phyloP scores from a whole-genome alignment of 2,329 filamentous ascomycete species.

The Lachnellula willkommii region DNA sequence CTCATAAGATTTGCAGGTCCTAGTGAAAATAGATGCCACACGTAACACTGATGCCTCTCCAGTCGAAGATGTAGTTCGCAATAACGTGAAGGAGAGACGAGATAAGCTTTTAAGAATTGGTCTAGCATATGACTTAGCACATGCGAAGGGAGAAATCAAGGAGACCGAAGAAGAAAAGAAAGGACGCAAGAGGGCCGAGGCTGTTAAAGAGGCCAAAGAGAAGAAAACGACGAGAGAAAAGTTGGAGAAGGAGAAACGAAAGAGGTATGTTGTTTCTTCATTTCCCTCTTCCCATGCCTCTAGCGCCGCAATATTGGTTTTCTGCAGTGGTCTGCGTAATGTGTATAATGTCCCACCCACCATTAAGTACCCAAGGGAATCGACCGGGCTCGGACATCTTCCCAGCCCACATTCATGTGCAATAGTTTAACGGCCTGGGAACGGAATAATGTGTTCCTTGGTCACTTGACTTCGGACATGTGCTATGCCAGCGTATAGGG shows the following conservation, averaged over 20 bases:
- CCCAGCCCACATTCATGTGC: too few relatives aligned
- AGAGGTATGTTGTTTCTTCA: not conserved
- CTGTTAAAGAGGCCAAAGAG: constrained; percentile 35
- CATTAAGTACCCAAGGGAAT: too few relatives aligned
- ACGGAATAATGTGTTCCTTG: too few relatives aligned
- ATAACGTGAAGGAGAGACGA: constrained; percentile 31
- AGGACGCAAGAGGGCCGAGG: constrained; percentile 41
- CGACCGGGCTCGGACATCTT: too few relatives aligned
- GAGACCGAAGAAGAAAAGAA: constrained; percentile 44
- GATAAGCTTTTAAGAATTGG: constrained; percentile 57
- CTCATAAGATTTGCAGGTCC: constrained; percentile 13
- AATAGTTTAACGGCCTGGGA: too few relatives aligned
- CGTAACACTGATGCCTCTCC: constrained; percentile 39
- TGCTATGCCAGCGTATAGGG: too few relatives aligned
- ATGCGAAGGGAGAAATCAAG: constrained; percentile 50
- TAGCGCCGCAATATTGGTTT: too few relatives aligned
- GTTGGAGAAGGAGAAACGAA: constrained; percentile 26
- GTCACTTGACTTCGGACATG: too few relatives aligned
- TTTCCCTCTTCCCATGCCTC: too few relatives aligned
- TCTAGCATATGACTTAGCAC: constrained; percentile 54
- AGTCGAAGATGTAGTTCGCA: constrained; percentile 41
- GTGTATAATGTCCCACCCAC: too few relatives aligned
- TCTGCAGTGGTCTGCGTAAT: too few relatives aligned
- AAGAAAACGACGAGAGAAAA: constrained; percentile 34
- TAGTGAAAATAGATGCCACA: constrained; percentile 49